These are phyloP conservation scores for Alternaria brassicae DNA, from an alignment of 2,329 filamentous ascomycete genomes.

Conservation along the genomic window DNA sequence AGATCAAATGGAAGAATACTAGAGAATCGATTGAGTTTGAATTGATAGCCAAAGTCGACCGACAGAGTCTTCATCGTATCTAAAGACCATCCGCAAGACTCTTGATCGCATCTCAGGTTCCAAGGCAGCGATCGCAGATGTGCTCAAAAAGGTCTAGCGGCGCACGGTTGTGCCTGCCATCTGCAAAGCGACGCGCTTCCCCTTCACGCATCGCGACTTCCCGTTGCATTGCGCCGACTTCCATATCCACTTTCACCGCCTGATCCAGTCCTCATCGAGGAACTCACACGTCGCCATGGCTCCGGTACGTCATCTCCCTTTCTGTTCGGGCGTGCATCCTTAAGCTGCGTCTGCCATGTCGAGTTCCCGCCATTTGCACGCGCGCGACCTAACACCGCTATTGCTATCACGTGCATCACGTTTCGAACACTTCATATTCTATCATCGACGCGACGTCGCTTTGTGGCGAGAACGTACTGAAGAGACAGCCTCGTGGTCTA, in stretches of 20 bases:
- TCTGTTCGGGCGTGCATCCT: slow-evolving; percentile 1
- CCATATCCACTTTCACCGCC: slow-evolving; percentile 27
- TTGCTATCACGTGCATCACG: slow-evolving; percentile 9
- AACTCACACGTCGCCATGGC: slow-evolving; percentile 35
- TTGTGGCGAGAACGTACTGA: background rate
- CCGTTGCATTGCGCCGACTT: slow-evolving; percentile 31
- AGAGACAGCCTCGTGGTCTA: background rate
- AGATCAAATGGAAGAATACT: background rate
- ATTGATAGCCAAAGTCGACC: background rate
- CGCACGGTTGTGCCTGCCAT: slow-evolving; percentile 35
- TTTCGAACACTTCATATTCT: slow-evolving; percentile 1
- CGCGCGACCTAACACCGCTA: slow-evolving; percentile 17
- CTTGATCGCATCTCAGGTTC: background rate
- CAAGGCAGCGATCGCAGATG: background rate
- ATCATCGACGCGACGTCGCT: background rate
- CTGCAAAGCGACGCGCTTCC: slow-evolving; percentile 42
- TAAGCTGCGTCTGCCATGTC: slow-evolving; percentile 3
- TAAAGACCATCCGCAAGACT: background rate
- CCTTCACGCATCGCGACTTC: slow-evolving; percentile 44
- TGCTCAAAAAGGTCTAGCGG: slow-evolving; percentile 16
- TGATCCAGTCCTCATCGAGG: slow-evolving; percentile 26
- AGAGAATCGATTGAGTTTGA: background rate
- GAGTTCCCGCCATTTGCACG: background rate
- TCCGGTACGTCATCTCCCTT: slow-evolving; percentile 39
- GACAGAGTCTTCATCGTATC: background rate